These are phyloP conservation scores for Mediolabrus comicus DNA, from an alignment of 108 stramenopile species.

Conservation along the genomic window DNA sequence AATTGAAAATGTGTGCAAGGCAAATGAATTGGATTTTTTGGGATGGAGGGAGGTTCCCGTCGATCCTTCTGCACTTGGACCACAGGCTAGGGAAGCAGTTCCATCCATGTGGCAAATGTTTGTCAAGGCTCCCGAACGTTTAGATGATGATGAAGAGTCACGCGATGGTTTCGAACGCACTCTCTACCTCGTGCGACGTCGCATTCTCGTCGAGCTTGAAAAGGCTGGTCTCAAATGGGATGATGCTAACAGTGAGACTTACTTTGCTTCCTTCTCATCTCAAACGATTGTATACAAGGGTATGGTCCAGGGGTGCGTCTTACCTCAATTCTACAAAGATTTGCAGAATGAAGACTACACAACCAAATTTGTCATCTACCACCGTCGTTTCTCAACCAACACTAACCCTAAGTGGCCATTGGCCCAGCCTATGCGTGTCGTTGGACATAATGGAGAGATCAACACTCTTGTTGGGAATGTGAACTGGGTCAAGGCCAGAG, in stretches of 20 bases:
- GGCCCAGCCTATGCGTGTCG: constrained; percentile 93
- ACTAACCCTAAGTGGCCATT: constrained; percentile 94
- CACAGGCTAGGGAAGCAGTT: constrained; percentile 60
- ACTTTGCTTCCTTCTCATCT: constrained; percentile 84
- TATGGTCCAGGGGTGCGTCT: constrained; percentile 84
- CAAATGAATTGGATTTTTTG: constrained; percentile 84
- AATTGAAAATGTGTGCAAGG: constrained; percentile 77
- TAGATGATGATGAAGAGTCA: constrained; percentile 60
- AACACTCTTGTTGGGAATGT: constrained; percentile 95
- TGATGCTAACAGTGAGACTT: constrained; percentile 71
- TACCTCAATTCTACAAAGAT: constrained; percentile 89
- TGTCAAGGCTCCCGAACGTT: constrained; percentile 81
- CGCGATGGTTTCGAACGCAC: constrained; percentile 95
- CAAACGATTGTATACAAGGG: constrained; percentile 95
- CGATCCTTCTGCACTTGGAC: constrained; percentile 67
- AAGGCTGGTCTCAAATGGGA: constrained; percentile 61
- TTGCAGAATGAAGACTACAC: constrained; percentile 80
- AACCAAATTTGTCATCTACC: constrained; percentile 90
- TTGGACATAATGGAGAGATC: constrained; percentile 97
- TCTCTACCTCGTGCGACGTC: constrained; percentile 85
- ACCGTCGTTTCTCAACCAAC: constrained; percentile 94
- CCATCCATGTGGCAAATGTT: constrained; percentile 94
- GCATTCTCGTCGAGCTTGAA: constrained; percentile 74
- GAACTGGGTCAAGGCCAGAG: constrained; percentile 96
- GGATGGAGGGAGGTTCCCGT: constrained; percentile 92